Conservation (phyloP, 148 eudicot species). For the Linanthus parryae region DNA sequence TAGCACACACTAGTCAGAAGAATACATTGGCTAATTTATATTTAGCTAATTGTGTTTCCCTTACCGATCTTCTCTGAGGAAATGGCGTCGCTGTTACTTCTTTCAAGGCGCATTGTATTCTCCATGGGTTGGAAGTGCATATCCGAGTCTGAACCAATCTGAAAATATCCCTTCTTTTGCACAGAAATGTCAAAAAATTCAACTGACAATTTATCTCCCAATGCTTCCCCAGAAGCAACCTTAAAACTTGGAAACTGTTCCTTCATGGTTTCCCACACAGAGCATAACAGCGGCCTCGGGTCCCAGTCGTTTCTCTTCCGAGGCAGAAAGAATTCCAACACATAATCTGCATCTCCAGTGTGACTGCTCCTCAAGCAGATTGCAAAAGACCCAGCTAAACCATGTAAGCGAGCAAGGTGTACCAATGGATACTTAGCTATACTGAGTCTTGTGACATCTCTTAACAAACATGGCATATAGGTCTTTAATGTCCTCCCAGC, state of each 20-base stretch:
- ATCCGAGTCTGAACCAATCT: neutral
- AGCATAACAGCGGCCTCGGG: neutral
- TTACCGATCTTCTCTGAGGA: neutral
- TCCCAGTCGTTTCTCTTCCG: neutral
- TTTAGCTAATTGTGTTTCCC: neutral
- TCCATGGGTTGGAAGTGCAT: neutral
- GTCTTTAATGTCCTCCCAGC: conserved; percentile 13
- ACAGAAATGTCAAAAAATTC: neutral
- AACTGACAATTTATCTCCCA: conserved; percentile 5
- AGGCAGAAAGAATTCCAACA: conserved; percentile 21
- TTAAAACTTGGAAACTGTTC: conserved; percentile 8
- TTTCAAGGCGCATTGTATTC: neutral
- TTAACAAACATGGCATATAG: conserved; percentile 13
- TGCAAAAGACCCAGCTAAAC: conserved; percentile 11
- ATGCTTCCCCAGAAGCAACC: conserved; percentile 15
- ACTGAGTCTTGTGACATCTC: conserved; percentile 12
- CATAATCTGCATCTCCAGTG: conserved; percentile 15
- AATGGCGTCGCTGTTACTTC: neutral
- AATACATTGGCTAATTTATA: neutral
- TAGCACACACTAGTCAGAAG: too few relatives aligned
- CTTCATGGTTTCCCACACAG: conserved; percentile 10
- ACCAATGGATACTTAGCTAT: conserved; percentile 19
- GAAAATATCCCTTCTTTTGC: neutral
- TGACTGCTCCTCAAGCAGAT: conserved; percentile 15
- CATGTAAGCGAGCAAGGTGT: conserved; percentile 16